Base-by-base conservation (phyloP, 768 basidiomycete species). In the Termitomyces sp. region DNA sequence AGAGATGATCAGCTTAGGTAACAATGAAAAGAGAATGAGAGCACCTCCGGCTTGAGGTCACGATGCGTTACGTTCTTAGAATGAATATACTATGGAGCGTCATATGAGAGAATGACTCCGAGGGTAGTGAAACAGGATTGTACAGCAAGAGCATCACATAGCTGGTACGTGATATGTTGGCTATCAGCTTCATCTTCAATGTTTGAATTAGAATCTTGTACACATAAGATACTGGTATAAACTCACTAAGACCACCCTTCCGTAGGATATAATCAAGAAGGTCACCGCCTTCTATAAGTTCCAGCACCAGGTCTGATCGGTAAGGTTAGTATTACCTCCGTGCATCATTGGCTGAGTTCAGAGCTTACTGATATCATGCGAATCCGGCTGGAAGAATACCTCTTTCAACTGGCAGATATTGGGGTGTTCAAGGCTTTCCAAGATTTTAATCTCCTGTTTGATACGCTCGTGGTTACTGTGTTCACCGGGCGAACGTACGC, bases 11-110 rank as follows among this genome's bases (percentile, higher is more conserved):
- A 62, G 40, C 1, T 40, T 33, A 31, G 60, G 17, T 19, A 30
- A 41, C 40, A 11, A n/a, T 44, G 42, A 0, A 30, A 42, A 23
- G 50, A 57, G 49, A 33, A 65, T 61, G 43, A 8, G 57, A 54
- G 21, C 38, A 85, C 85, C 74, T 91, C 89, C 1, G 96, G 95
- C 69, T 97, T 97, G 45, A 98, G 73, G 69, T 99, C 97, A 45
- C 97, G 88, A 71, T 98, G 96, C 0, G 93, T 82, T 45, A 99
- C 86, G 15, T 87, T 88, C 64, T 83, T 75, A 8, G 74, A 75
- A 58, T 91, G 90, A 50, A 90, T 83, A 62, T 89, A 91, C 77
- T 80, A 48, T 17, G 37, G 31, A 50, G 17, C 23, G 50, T 9
- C 55, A 38, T 28, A 40, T 42, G 26, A 37, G 54, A 51, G 63